Evolutionary conservation across 2,329 filamentous ascomycete genomes (phyloP), one percentile per base, ranked within the genome.

Genomic region (Ophiostoma angusticollis): DNA sequence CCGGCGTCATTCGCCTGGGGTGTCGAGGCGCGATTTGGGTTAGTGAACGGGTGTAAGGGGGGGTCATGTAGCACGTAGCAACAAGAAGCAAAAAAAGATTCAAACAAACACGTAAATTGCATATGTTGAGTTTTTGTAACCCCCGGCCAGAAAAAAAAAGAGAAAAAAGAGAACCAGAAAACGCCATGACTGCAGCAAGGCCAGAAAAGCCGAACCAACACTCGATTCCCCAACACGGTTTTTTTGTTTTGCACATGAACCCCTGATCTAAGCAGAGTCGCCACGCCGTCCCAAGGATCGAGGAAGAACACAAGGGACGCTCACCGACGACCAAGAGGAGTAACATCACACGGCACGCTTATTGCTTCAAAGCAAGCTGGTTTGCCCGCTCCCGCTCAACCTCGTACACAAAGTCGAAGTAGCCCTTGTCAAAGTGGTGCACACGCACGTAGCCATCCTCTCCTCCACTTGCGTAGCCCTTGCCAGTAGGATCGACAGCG

Each of bases 391-490:
- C 87, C 62, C 87, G 74, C 77, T 98, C 91, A 46, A 96, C 91
- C 72, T 98, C 91, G 63, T 94, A 98, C 70, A 83, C 76, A 68
- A 98, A 98, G 64, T 98, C 91, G 61, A 91, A 96, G 72, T 95
- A 98, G 46, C 81, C 76, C 72, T 93, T 93, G 68, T 98, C 91
- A 64, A 98, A 98, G 65, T 94, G 85, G 67, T 98, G 91, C 51
- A 96, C 80, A 56, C 91, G 84, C 49, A 98, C 89, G 67, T 98
- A 98, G 56, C 91, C 91, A 63, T 98, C 91, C 68, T 98, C 91
- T 64, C 87, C 89, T 52, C 91, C 91, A 56, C 81, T 89, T 55
- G 86, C 87, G 65, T 98, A 98, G 54, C 84, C 78, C 58, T 82
- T 87, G 55, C 91, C 91, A 44, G 80, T 80, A 22, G 91, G 91